Percentiles rank a stretch among this genome's conserved stretches.
Conservation (phyloP, 768 basidiomycete genomes). For the Tephrocybe sp. region DNA sequence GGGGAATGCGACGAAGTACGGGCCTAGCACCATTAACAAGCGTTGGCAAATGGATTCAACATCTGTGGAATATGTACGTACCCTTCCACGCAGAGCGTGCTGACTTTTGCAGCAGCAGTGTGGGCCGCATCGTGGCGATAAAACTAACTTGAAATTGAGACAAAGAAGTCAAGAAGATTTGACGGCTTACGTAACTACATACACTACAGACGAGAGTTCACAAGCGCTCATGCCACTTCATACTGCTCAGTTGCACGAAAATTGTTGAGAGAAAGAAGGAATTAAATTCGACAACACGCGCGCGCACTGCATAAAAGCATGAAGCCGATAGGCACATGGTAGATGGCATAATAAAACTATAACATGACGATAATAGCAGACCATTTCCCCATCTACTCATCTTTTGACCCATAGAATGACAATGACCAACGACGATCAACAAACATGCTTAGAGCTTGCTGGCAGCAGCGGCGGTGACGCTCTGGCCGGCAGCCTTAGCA, state of each 20-base stretch:
- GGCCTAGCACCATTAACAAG: constrained; percentile 50
- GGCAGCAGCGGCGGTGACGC: constrained; percentile 47
- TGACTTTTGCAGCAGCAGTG: constrained; percentile 52
- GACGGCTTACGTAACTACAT: too few species aligned
- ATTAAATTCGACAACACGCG: constrained; percentile 8
- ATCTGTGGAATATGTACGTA: constrained; percentile 20
- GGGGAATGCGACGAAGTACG: constrained; percentile 92
- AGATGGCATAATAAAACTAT: constrained; percentile 11
- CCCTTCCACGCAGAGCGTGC: constrained; percentile 89
- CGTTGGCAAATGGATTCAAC: not conserved
- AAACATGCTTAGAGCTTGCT: constrained; percentile 56
- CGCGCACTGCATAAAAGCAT: constrained; percentile 19
- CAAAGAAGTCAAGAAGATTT: too few species aligned
- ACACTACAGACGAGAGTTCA: too few species aligned
- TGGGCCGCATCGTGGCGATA: constrained; percentile 52
- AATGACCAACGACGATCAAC: not conserved
- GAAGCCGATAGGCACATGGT: constrained; percentile 14
- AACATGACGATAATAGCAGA: constrained; percentile 14
- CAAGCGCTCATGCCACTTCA: too few species aligned
- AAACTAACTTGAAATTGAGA: too few species aligned
- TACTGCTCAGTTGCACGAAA: too few species aligned
- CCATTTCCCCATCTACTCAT: constrained; percentile 6
- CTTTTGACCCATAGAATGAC: constrained; percentile 13
- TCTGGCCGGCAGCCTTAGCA: constrained; percentile 86
- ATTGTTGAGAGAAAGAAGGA: not conserved